phyloP scores from a whole-genome alignment of 2,329 filamentous ascomycete species.

The Ophiocordyceps robertsii region DNA sequence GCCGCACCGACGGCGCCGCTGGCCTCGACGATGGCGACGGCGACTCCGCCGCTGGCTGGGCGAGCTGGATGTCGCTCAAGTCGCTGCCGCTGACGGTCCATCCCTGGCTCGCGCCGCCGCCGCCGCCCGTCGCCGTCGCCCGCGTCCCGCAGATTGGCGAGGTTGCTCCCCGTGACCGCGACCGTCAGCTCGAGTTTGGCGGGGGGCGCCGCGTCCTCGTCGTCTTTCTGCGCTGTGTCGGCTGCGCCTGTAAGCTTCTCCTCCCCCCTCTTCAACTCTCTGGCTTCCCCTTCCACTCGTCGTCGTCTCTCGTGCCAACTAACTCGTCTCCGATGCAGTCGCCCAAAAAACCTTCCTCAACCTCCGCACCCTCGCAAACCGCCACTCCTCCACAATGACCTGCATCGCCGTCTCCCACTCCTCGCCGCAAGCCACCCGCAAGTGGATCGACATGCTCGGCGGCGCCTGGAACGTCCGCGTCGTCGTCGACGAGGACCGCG shows the following conservation, averaged over 20 bases:
- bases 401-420: constrained; percentile 49
- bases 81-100: constrained; percentile 37
- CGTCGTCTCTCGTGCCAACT: background rate
- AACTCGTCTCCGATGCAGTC: constrained; percentile 18
- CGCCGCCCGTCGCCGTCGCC: constrained; percentile 31
- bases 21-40: constrained; percentile 9
- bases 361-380: constrained; percentile 40
- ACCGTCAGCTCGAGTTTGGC: constrained; percentile 27
- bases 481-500: constrained; percentile 41
- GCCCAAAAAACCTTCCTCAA: constrained; percentile 43
- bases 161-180: constrained; percentile 31
- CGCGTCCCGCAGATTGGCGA: constrained; percentile 34
- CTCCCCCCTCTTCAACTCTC: constrained; percentile 1
- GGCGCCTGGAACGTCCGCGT: constrained; percentile 40
- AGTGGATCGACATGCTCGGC: constrained; percentile 44
- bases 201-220: constrained; percentile 31
- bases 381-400: constrained; percentile 31
- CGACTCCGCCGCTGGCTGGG: constrained; percentile 18
- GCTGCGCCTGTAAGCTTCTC: constrained; percentile 36
- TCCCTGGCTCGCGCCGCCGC: constrained; percentile 37
- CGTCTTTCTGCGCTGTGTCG: constrained; percentile 40
- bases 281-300: background rate
- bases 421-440: constrained; percentile 38
- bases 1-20: constrained; percentile 12
- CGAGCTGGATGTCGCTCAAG: constrained; percentile 35